Conservation (phyloP, 495 filamentous ascomycete genomes). For the Xylaria scruposa region DNA sequence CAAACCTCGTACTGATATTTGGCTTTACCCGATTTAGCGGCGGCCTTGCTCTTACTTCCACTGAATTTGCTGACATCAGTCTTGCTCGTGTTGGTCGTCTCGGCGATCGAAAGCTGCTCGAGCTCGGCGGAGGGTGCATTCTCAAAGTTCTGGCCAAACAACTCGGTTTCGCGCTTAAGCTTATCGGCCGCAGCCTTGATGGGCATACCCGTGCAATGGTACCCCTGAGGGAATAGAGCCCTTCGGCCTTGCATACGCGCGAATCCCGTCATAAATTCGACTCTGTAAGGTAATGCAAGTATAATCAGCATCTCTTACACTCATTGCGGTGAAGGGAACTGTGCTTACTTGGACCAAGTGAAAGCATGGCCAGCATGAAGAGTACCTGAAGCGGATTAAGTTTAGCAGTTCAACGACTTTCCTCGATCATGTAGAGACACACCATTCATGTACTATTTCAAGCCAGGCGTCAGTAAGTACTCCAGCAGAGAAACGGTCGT, state of each 20-base stretch:
- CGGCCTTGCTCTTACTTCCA: conserved; percentile 93
- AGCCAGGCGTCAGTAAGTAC: background rate
- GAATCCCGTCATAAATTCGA: conserved; percentile 86
- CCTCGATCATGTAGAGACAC: background rate
- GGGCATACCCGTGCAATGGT: conserved; percentile 96
- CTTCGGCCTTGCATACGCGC: conserved; percentile 89
- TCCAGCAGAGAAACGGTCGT: background rate
- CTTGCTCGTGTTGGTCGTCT: conserved; percentile 40
- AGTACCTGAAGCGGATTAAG: conserved; percentile 58
- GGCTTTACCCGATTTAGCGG: conserved; percentile 86
- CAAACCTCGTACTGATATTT: conserved; percentile 57
- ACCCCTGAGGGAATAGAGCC: conserved; percentile 86
- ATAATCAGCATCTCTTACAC: background rate
- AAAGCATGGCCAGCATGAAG: conserved; percentile 93
- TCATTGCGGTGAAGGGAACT: background rate
- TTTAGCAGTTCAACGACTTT: background rate
- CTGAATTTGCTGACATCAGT: conserved; percentile 90
- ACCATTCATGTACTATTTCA: conserved; percentile 75
- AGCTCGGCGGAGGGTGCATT: conserved; percentile 67
- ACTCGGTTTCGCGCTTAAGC: conserved; percentile 82
- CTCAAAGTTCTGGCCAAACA: conserved; percentile 90
- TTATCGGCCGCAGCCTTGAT: conserved; percentile 99
- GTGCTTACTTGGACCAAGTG: conserved; percentile 69
- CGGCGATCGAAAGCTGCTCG: conserved; percentile 26
- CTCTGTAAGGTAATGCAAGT: conserved; percentile 32